Evolutionary conservation across 2,329 filamentous ascomycete genomes (phyloP).

Genomic region (Metarhizium anisopliae): DNA sequence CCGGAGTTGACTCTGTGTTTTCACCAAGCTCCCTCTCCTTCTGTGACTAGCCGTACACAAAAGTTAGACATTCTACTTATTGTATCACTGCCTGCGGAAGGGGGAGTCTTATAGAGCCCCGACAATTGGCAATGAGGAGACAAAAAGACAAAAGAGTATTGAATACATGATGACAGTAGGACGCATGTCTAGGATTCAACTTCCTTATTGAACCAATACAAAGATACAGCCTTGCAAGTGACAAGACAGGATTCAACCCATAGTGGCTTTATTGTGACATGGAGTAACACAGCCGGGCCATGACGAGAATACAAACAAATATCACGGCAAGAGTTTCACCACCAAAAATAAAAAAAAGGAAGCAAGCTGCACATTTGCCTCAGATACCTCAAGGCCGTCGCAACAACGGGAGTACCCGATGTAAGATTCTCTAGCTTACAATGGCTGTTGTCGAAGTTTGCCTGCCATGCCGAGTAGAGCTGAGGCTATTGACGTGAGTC

Average conservation of each 20-base stretch:
- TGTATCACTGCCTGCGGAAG: slow-evolving; percentile 3
- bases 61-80: neutral
- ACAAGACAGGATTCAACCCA: too few species aligned
- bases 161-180: neutral
- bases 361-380: neutral
- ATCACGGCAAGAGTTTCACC: neutral
- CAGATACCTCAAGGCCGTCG: neutral
- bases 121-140: neutral
- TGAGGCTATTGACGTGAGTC: slow-evolving; percentile 21
- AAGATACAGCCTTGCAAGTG: neutral
- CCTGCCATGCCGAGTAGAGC: neutral
- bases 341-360: neutral
- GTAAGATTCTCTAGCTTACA: slow-evolving; percentile 1
- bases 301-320: neutral
- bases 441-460: slow-evolving; percentile 8
- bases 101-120: slow-evolving; percentile 1
- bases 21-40: neutral
- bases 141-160: neutral
- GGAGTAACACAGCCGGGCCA: neutral
- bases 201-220: neutral
- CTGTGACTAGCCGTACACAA: slow-evolving; percentile 1
- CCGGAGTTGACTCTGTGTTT: neutral
- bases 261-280: neutral
- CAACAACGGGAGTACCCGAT: slow-evolving; percentile 1
- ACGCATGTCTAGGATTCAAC: neutral